phyloP scores from a whole-genome alignment of 164 flowering plant species.

The Piper longum region DNA sequence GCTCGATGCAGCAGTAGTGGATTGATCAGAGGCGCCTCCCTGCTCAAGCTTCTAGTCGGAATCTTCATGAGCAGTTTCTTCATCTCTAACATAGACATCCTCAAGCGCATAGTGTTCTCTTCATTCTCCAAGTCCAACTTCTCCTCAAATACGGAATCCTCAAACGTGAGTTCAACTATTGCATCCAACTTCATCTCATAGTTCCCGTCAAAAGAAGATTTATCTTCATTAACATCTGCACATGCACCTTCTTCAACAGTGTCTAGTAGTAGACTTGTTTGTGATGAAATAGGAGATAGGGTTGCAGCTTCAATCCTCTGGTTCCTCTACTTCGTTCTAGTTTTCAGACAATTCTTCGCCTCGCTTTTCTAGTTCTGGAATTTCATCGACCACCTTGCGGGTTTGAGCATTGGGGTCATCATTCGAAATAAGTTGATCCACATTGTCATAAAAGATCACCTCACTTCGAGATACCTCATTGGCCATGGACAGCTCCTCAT shows the following conservation, averaged over 20 bases:
- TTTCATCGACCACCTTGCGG: background rate
- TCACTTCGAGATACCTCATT: background rate
- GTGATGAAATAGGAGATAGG: background rate
- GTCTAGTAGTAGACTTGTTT: background rate
- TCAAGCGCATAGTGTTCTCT: background rate
- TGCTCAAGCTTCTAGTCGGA: conserved; percentile 1
- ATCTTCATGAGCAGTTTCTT: background rate
- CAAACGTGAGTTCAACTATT: background rate
- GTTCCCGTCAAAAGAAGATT: background rate
- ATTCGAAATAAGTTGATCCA: conserved; percentile 1
- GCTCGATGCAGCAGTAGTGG: background rate
- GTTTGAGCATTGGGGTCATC: background rate
- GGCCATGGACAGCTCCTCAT: conserved; percentile 1
- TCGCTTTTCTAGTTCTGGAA: background rate
- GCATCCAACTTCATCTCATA: background rate
- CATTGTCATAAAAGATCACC: background rate
- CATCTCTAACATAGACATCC: no score
- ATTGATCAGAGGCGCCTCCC: background rate
- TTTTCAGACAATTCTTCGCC: background rate
- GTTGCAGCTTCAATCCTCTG: background rate
- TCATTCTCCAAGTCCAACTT: background rate
- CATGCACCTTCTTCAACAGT: background rate
- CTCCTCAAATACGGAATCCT: background rate
- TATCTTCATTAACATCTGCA: background rate
- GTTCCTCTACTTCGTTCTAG: background rate